A percentile compares a stretch with the other conserved stretches of the same genome.
These are phyloP conservation scores for Fagus crenata DNA, from an alignment of 306 rosid genomes.

Conservation along the genomic window DNA sequence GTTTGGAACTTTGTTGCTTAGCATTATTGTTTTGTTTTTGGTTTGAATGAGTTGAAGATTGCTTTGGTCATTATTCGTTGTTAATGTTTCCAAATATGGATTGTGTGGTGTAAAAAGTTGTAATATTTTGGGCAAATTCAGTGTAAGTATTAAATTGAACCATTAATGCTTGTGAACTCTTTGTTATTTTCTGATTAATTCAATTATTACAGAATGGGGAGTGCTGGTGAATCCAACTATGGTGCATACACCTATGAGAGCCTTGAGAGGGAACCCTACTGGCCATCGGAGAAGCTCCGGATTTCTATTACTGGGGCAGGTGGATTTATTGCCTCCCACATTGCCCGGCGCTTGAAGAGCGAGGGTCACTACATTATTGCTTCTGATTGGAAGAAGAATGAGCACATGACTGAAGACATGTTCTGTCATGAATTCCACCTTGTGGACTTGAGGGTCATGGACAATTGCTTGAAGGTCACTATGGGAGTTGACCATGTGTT, in stretches of 20 bases:
- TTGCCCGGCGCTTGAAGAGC: constrained; percentile 86
- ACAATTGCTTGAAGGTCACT: constrained; percentile 85
- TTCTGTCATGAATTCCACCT: constrained; percentile 96
- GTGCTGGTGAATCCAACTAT: constrained; percentile 53
- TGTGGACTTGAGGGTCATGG: constrained; percentile 97
- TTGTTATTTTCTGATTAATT: constrained; percentile 21
- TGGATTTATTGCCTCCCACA: constrained; percentile 95
- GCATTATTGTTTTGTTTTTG: neutral
- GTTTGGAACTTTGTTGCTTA: neutral
- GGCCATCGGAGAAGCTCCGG: constrained; percentile 87
- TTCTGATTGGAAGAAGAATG: constrained; percentile 98
- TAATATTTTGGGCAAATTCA: neutral
- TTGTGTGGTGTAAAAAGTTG: neutral
- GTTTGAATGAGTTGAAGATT: neutral
- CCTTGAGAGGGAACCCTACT: constrained; percentile 86
- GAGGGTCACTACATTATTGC: constrained; percentile 98
- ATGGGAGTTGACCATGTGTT: constrained; percentile 84
- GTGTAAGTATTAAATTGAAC: constrained; percentile 13
- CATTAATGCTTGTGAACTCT: constrained; percentile 2
- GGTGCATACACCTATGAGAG: constrained; percentile 76
- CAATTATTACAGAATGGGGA: constrained; percentile 70
- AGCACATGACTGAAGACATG: constrained; percentile 97
- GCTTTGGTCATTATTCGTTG: neutral
- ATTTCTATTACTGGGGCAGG: constrained; percentile 97
- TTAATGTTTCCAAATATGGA: neutral